phyloP scores from a whole-genome alignment of 805 yeast species.

The Hemisphaericaspora nanyangensis region DNA sequence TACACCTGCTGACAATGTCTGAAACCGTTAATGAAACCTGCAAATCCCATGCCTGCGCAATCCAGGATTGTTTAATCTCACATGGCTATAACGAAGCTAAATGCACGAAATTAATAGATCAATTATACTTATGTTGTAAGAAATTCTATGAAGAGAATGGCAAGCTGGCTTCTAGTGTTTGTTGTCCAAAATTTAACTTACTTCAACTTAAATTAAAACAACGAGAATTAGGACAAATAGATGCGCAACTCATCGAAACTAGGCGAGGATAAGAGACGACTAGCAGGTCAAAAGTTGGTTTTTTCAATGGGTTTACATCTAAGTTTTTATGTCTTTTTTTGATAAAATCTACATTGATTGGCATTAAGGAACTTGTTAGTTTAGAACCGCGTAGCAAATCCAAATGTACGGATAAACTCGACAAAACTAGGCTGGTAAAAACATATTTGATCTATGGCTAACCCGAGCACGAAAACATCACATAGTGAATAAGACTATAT shows the following conservation, averaged over 20 bases:
- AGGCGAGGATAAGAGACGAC: slow-evolving; percentile 5
- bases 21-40: slow-evolving; percentile 42
- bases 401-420: slow-evolving; percentile 44
- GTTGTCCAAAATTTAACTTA: slow-evolving; percentile 73
- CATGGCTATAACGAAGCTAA: slow-evolving; percentile 67
- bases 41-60: slow-evolving; percentile 76
- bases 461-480: slow-evolving; percentile 86
- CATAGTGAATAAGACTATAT: slow-evolving; percentile 43
- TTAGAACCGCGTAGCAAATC: slow-evolving; percentile 70
- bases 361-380: too few relatives aligned
- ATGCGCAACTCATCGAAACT: slow-evolving; percentile 47
- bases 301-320: too few relatives aligned
- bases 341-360: too few relatives aligned
- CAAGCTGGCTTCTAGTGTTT: slow-evolving; percentile 54
- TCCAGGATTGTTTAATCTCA: slow-evolving; percentile 69
- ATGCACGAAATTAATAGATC: slow-evolving; percentile 67
- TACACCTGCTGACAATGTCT: slow-evolving; percentile 8
- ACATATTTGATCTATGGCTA: slow-evolving; percentile 67
- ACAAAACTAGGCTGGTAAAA: slow-evolving; percentile 53
- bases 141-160: slow-evolving; percentile 62
- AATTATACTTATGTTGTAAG: slow-evolving; percentile 71
- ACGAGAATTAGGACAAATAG: slow-evolving; percentile 51
- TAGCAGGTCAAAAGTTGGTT: background rate
- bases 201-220: slow-evolving; percentile 64
- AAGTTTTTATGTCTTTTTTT: too few relatives aligned